These are phyloP conservation scores for Tirmania nivea DNA, from an alignment of 495 filamentous ascomycete genomes.

Conservation along the genomic window DNA sequence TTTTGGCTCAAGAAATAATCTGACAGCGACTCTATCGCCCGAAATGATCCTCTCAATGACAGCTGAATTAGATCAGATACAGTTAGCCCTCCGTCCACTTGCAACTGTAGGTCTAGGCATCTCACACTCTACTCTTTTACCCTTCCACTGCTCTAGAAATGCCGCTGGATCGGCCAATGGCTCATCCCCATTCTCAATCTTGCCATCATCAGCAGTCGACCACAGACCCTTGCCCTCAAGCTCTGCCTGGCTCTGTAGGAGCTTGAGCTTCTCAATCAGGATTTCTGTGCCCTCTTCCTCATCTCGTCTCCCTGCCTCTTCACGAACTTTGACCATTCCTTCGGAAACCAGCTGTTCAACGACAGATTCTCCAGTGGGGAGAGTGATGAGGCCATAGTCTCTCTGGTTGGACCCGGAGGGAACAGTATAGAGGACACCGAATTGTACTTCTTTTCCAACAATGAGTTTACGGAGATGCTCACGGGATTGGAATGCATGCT, in stretches of 20 bases:
- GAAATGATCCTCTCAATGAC: constrained; percentile 75
- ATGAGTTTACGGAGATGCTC: constrained; percentile 66
- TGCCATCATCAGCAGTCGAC: constrained; percentile 27
- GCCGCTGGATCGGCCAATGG: constrained; percentile 39
- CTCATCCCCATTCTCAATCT: constrained; percentile 60
- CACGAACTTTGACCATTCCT: constrained; percentile 76
- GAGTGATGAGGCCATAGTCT: constrained; percentile 61
- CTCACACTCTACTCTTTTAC: constrained; percentile 45
- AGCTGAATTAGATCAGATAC: constrained; percentile 15
- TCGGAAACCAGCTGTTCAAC: constrained; percentile 63
- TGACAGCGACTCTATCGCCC: constrained; percentile 73
- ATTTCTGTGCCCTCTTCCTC: constrained; percentile 21
- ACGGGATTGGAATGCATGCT: constrained; percentile 75
- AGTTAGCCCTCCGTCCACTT: neutral
- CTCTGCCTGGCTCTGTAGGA: constrained; percentile 61
- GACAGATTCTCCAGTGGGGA: constrained; percentile 50
- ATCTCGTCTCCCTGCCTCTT: constrained; percentile 66
- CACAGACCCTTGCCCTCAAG: constrained; percentile 28
- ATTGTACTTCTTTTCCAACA: constrained; percentile 72
- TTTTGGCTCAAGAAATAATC: constrained; percentile 50
- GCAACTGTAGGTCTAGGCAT: neutral
- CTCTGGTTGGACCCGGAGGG: constrained; percentile 48
- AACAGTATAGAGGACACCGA: constrained; percentile 61
- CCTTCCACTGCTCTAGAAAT: constrained; percentile 58
- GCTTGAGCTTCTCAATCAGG: constrained; percentile 49